phyloP scores from a whole-genome alignment of 768 basidiomycete genomes.

The Lactarius hatsudake region DNA sequence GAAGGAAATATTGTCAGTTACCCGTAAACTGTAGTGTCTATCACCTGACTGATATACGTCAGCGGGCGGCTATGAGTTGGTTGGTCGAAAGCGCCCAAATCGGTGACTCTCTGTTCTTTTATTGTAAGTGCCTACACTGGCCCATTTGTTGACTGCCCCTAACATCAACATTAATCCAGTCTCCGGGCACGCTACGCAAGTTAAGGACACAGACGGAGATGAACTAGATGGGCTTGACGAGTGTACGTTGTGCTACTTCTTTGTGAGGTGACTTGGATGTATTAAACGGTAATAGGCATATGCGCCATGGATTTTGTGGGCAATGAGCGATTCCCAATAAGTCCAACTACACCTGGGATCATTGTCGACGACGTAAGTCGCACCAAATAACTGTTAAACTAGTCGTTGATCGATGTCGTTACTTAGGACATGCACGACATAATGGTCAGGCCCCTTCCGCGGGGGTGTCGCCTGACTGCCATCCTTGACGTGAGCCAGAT shows the following conservation, averaged over 20 bases:
- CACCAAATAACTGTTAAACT: no score
- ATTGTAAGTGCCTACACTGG: background rate
- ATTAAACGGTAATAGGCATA: background rate
- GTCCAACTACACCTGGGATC: background rate
- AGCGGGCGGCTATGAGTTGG: background rate
- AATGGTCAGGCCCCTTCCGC: slow-evolving; percentile 6
- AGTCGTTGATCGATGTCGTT: background rate
- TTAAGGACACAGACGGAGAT: background rate
- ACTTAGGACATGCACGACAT: background rate
- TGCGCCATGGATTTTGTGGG: background rate
- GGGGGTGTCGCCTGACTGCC: slow-evolving; percentile 11
- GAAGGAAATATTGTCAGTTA: slow-evolving; percentile 6
- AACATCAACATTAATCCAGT: background rate
- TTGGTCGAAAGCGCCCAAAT: background rate
- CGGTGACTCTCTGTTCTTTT: background rate
- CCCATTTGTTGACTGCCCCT: background rate
- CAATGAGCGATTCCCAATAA: background rate
- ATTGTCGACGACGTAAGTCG: slow-evolving; percentile 5
- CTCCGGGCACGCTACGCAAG: slow-evolving; percentile 5
- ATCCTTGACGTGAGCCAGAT: slow-evolving; percentile 8
- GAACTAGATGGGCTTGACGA: background rate
- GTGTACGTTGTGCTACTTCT: background rate
- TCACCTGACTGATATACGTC: no score
- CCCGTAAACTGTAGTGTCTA: background rate
- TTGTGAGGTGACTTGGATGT: background rate